phyloP scores from a whole-genome alignment of 768 basidiomycete species.

The Lactarius vividus region DNA sequence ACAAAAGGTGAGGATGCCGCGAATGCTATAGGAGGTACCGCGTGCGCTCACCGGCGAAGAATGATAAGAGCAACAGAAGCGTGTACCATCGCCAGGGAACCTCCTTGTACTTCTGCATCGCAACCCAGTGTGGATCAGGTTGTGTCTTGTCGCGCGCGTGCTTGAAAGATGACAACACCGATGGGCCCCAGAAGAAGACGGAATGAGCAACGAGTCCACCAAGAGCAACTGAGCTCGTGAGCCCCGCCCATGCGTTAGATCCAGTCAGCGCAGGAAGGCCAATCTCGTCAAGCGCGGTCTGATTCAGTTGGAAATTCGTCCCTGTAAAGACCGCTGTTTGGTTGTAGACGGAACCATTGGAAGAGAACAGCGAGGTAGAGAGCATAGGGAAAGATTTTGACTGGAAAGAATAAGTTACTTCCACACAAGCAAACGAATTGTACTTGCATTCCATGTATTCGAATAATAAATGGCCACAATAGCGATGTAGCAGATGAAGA shows the following conservation, averaged over 20 bases:
- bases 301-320: conserved; percentile 49
- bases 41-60: conserved; percentile 48
- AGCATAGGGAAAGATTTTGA: conserved; percentile 57
- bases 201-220: conserved; percentile 56
- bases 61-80: conserved; percentile 46
- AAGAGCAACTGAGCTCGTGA: conserved; percentile 46
- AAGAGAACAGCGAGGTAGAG: conserved; percentile 54
- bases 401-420: conserved; percentile 34
- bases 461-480: conserved; percentile 59
- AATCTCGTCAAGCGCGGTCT: conserved; percentile 50
- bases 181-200: conserved; percentile 55
- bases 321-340: conserved; percentile 52
- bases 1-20: neutral
- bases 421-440: conserved; percentile 28
- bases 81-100: conserved; percentile 63
- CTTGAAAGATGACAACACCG: conserved; percentile 49
- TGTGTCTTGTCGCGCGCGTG: conserved; percentile 45
- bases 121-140: conserved; percentile 58
- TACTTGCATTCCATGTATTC: conserved; percentile 55
- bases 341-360: conserved; percentile 53
- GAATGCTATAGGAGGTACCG: neutral
- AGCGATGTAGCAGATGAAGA: conserved; percentile 48
- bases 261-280: conserved; percentile 42
- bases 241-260: conserved; percentile 50
- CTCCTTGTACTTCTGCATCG: conserved; percentile 59